Evolutionary conservation across 2,329 filamentous ascomycete genomes (phyloP), one percentile per base, ranked within the genome.

Genomic region (Exophiala sideris): DNA sequence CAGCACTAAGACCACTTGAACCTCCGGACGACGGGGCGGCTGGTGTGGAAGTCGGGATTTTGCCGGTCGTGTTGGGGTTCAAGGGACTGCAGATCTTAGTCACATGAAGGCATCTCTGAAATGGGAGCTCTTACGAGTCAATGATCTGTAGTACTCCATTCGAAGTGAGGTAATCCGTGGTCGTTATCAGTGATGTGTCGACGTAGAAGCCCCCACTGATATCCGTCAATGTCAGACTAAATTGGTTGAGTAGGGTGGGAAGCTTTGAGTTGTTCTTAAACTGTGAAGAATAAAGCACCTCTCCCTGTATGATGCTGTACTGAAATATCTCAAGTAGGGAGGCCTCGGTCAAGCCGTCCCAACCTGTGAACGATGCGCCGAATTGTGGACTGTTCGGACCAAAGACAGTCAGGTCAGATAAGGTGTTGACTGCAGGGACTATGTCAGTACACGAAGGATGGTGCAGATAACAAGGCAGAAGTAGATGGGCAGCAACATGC

Each of bases 241-340:
- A 76, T 4, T 82, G 56, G 41, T 71, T 70, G 10, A 75, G 74
- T 3, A 77, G 65, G 3, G 73, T 72, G 10, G 62, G 64, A 35
- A 70, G 8, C 18, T 66, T 41, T 12, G 60, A 72, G 33, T 73
- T 73, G 59, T 77, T 72, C 20, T 60, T 61, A 14, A 81, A 71
- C 3, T 63, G 58, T 5, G 72, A 66, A 45, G 76, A 79, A 70
- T 86, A 87, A 50, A 71, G 72, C 1, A 84, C 75, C 7, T 73
- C 74, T 42, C 76, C 77, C 42, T 75, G 73, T 41, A 88, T 70
- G 48, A 88, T 76, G 66, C 89, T 86, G 70, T 89, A 89, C 21
- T 75, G 70, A 33, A 88, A 73, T 47, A 88, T 76, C 24, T 67
- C 67, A 2, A 73, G 67, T 1, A 87, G 72, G 11, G 81, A 67